Evolutionary conservation across 306 rosid species (phyloP).

Genomic region (Elaeagnus macrophylla): DNA sequence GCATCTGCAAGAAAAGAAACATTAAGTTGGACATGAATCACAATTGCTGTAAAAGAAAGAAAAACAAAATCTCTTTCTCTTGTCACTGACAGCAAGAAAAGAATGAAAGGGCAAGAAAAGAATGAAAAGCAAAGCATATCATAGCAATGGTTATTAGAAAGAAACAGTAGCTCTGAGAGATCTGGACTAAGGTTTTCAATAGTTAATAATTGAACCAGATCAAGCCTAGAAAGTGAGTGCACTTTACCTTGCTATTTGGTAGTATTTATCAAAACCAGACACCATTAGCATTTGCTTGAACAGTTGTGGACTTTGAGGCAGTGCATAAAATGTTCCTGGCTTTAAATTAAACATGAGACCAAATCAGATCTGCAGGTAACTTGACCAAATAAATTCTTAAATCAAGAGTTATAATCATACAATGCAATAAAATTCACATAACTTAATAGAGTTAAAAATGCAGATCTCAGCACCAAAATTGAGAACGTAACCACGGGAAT

Average conservation of each 20-base stretch:
- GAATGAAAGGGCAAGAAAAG: too few species aligned
- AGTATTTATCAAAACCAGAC: slow-evolving; percentile 87
- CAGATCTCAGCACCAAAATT: neutral
- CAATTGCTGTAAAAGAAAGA: neutral
- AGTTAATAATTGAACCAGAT: neutral
- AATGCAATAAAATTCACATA: neutral
- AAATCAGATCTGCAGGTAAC: slow-evolving; percentile 32
- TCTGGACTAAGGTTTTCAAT: slow-evolving; percentile 2
- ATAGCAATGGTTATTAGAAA: neutral
- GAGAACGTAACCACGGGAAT: neutral
- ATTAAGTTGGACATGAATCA: slow-evolving; percentile 1
- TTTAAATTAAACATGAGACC: slow-evolving; percentile 47
- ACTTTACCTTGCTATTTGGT: slow-evolving; percentile 79
- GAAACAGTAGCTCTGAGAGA: neutral
- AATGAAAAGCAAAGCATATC: neutral
- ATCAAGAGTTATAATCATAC: neutral
- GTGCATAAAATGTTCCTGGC: slow-evolving; percentile 96
- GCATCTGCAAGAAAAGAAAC: slow-evolving; percentile 43
- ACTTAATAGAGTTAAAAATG: neutral
- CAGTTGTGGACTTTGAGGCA: slow-evolving; percentile 97
- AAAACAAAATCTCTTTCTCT: neutral
- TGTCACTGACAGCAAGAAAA: neutral
- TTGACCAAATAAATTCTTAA: neutral
- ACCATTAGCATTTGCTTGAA: slow-evolving; percentile 99
- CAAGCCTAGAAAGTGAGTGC: slow-evolving; percentile 1